A percentile compares a stretch with the other conserved stretches of the same genome.
phyloP scores from a whole-genome alignment of 352 stramenopile genomes.

The Phytopythium helicoides region DNA sequence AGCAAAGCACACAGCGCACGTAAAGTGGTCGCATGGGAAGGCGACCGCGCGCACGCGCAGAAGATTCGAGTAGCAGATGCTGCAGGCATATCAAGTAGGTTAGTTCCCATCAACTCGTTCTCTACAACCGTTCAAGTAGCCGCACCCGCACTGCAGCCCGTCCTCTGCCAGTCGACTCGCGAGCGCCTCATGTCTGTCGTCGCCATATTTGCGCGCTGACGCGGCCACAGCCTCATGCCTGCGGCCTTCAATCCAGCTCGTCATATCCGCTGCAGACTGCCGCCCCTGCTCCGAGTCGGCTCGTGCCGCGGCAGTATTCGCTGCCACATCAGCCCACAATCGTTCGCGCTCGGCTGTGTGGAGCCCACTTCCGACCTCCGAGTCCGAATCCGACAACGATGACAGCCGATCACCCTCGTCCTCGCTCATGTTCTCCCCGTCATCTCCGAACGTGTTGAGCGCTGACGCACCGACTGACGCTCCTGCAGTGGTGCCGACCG shows the following conservation, averaged over 20 bases:
- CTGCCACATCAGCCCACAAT: conserved; percentile 39
- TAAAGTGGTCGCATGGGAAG: conserved; percentile 68
- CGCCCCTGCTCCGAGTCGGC: conserved; percentile 15
- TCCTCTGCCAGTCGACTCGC: conserved; percentile 55
- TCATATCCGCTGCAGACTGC: conserved; percentile 35
- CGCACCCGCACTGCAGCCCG: conserved; percentile 59
- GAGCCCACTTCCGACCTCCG: not conserved
- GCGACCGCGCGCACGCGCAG: conserved; percentile 48
- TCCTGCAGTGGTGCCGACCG: conserved; percentile 15
- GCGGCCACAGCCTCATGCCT: conserved; percentile 22
- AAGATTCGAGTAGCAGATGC: conserved; percentile 69
- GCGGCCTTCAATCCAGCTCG: conserved; percentile 49
- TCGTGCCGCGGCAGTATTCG: conserved; percentile 19
- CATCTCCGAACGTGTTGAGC: not conserved
- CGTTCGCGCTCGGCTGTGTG: conserved; percentile 23
- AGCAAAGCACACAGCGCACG: conserved; percentile 53
- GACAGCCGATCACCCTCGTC: conserved; percentile 11
- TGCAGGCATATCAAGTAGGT: conserved; percentile 6
- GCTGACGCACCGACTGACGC: not conserved
- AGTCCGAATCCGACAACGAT: not conserved
- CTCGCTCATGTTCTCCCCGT: conserved; percentile 7
- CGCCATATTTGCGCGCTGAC: conserved; percentile 42
- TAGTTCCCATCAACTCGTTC: not conserved
- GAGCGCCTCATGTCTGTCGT: conserved; percentile 45
- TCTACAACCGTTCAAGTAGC: not conserved